Conservation (phyloP, 495 filamentous ascomycete genomes). For the Apiosordaria backusii region DNA sequence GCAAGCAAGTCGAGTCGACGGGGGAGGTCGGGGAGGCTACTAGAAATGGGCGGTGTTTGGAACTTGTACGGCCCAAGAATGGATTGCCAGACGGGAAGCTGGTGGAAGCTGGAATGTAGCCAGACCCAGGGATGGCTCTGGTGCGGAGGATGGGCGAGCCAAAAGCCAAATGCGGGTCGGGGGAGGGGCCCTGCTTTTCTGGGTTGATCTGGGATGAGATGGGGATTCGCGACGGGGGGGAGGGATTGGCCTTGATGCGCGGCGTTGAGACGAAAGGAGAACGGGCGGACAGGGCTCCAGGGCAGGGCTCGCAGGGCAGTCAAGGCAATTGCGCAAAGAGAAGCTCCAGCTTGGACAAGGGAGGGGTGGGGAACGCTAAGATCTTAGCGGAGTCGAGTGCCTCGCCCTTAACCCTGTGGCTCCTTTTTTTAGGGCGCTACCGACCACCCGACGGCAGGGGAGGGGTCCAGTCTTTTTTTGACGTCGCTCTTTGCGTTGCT, state of each 20-base stretch:
- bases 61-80: background rate
- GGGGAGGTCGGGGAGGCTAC: background rate
- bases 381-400: slow-evolving; percentile 21
- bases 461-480: slow-evolving; percentile 8
- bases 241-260: slow-evolving; percentile 20
- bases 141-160: slow-evolving; percentile 9
- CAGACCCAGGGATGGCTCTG: slow-evolving; percentile 7
- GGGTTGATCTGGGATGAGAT: slow-evolving; percentile 12
- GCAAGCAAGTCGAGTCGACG: background rate
- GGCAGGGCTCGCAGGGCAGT: background rate
- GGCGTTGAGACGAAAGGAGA: slow-evolving; percentile 11
- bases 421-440: slow-evolving; percentile 21
- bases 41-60: background rate
- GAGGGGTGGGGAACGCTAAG: background rate
- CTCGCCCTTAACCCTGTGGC: slow-evolving; percentile 7
- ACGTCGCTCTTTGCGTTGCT: slow-evolving; percentile 8
- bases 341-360: background rate
- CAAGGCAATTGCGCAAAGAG: background rate
- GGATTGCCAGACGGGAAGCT: background rate
- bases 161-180: slow-evolving; percentile 4
- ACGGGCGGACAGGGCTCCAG: slow-evolving; percentile 10
- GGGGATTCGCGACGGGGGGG: slow-evolving; percentile 22
- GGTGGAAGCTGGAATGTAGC: background rate
- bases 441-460: slow-evolving; percentile 4
- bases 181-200: slow-evolving; percentile 24